Percentiles rank a stretch among this genome's conserved stretches.
These are phyloP conservation scores for Candida vartiovaarae DNA, from an alignment of 805 yeast species.

Conservation along the genomic window DNA sequence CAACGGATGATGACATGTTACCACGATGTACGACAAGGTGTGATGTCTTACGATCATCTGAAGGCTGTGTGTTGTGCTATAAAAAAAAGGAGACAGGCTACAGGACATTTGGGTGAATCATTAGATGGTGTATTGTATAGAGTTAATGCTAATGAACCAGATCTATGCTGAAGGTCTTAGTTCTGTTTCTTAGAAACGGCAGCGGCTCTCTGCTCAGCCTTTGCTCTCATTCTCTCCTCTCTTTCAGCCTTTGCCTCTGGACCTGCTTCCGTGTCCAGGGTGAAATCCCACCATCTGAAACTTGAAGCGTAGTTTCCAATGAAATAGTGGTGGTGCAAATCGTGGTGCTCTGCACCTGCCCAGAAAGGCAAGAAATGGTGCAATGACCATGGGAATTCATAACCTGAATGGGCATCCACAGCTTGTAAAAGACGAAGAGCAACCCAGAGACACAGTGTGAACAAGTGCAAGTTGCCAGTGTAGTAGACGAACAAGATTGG, in stretches of 20 bases:
- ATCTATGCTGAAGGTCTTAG: neutral
- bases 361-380: constrained; percentile 90
- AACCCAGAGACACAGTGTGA: constrained; percentile 89
- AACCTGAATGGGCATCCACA: constrained; percentile 95
- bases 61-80: no score
- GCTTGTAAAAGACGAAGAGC: constrained; percentile 89
- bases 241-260: constrained; percentile 69
- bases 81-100: no score
- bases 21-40: neutral
- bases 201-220: constrained; percentile 16
- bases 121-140: no score
- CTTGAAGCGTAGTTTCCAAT: constrained; percentile 93
- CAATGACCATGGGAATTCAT: constrained; percentile 95
- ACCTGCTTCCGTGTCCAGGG: constrained; percentile 86
- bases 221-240: constrained; percentile 49
- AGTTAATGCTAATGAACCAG: no score
- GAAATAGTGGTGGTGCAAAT: constrained; percentile 93
- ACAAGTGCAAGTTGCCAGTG: constrained; percentile 72
- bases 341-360: constrained; percentile 99
- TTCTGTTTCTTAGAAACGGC: constrained; percentile 2
- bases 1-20: neutral
- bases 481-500: constrained; percentile 80
- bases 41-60: no score
- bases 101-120: no score
- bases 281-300: constrained; percentile 94